Percentiles rank a stretch among this genome's conserved stretches.
Conservation (phyloP, 257 asterid species). For the Rehmannia glutinosa region DNA sequence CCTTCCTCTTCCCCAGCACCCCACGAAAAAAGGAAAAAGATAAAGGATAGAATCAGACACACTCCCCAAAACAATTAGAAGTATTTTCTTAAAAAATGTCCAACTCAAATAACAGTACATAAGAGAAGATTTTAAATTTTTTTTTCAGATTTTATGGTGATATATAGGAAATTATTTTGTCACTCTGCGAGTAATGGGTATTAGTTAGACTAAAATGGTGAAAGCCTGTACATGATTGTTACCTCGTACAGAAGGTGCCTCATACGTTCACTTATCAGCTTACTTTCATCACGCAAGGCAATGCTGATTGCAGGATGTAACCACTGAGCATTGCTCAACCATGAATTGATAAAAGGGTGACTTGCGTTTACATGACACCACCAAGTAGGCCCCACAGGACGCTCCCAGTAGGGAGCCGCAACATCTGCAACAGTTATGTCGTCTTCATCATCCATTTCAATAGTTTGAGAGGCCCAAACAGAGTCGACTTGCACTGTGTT, state of each 20-base stretch:
- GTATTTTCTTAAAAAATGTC: neutral
- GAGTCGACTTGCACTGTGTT: constrained; percentile 31
- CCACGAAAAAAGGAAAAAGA: too few relatives aligned
- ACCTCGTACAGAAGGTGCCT: constrained; percentile 51
- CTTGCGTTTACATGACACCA: constrained; percentile 47
- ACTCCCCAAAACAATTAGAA: too few relatives aligned
- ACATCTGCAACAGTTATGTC: constrained; percentile 44
- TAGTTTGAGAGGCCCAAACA: constrained; percentile 29
- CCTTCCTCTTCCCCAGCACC: too few relatives aligned
- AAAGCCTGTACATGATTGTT: neutral
- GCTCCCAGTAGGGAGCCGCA: constrained; percentile 47
- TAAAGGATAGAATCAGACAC: too few relatives aligned
- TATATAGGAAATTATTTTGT: neutral
- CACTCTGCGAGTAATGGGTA: neutral
- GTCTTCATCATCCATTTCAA: constrained; percentile 33
- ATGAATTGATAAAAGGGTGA: constrained; percentile 27
- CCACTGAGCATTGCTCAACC: constrained; percentile 44
- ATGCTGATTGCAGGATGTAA: constrained; percentile 45
- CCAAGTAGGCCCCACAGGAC: constrained; percentile 45
- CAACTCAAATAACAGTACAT: neutral
- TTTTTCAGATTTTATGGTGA: too few relatives aligned
- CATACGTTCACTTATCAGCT: constrained; percentile 48
- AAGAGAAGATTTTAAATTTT: too few relatives aligned
- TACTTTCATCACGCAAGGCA: constrained; percentile 45
- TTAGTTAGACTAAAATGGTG: neutral